These are phyloP conservation scores for Candida albicans DNA, from an alignment of 1,139 yeast genomes.

Conservation along the genomic window DNA sequence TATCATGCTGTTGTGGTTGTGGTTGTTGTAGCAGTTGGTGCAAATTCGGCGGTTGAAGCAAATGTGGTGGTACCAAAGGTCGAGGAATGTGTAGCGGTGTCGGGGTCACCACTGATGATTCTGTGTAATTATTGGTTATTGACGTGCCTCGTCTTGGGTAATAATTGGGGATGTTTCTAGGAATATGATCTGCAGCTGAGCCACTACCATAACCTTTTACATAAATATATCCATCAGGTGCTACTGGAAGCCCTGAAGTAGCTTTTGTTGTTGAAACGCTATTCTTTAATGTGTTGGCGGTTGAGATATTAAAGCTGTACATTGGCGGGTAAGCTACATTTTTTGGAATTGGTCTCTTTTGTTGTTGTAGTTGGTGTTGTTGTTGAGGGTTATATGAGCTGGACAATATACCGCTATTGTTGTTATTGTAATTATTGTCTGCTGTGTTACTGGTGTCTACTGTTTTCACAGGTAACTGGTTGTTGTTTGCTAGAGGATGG, in stretches of 20 bases:
- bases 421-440: not conserved
- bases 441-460: not conserved
- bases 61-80: not conserved
- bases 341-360: not conserved
- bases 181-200: not conserved
- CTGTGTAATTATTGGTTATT: not conserved
- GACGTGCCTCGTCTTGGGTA: not conserved
- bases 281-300: not conserved
- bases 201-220: conserved; percentile 1
- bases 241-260: not conserved
- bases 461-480: not conserved
- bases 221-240: conserved; percentile 3
- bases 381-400: not conserved
- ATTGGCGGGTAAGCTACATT: conserved; percentile 4
- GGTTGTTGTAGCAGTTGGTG: not conserved
- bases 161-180: conserved; percentile 1
- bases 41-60: not conserved
- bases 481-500: conserved; percentile 1
- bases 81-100: not conserved
- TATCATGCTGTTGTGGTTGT: not conserved
- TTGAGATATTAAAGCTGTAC: not conserved
- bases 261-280: not conserved
- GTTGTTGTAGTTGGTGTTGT: not conserved
- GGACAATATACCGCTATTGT: not conserved
- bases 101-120: not conserved